phyloP scores from a whole-genome alignment of 2,329 filamentous ascomycete species.

The Trichoderma harzianum region DNA sequence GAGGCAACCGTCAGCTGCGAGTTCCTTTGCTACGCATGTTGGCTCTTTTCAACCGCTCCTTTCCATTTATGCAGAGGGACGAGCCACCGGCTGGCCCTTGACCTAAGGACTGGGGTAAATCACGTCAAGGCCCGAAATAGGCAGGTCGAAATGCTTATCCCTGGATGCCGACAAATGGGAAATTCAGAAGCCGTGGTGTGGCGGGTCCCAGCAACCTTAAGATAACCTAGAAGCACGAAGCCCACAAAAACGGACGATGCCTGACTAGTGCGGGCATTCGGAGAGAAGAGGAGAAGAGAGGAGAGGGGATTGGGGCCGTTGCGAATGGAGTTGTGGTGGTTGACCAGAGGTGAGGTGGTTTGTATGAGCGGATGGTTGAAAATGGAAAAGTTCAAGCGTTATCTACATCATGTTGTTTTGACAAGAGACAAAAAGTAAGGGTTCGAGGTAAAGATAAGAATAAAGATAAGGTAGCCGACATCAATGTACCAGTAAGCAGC shows the following conservation, averaged over 20 bases:
- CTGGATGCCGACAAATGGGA: conserved; percentile 2
- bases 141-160: conserved; percentile 12
- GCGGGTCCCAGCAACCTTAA: conserved; percentile 16
- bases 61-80: background rate
- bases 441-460: background rate
- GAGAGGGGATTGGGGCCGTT: background rate
- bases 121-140: conserved; percentile 7
- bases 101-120: conserved; percentile 13
- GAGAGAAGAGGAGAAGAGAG: background rate
- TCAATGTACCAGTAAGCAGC: background rate
- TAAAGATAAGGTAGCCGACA: background rate
- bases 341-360: background rate
- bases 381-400: background rate
- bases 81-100: background rate
- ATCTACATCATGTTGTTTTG: background rate
- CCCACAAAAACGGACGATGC: background rate
- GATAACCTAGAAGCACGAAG: conserved; percentile 4
- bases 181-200: background rate
- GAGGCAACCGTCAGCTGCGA: background rate
- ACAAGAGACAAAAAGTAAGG: background rate
- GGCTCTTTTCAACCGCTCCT: background rate
- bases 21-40: background rate
- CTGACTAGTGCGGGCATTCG: conserved; percentile 2
- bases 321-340: background rate
- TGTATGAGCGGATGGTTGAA: background rate